Evolutionary conservation across 306 rosid genomes (phyloP), one percentile per base, ranked within the genome.

Genomic region (Lablab purpureus): DNA sequence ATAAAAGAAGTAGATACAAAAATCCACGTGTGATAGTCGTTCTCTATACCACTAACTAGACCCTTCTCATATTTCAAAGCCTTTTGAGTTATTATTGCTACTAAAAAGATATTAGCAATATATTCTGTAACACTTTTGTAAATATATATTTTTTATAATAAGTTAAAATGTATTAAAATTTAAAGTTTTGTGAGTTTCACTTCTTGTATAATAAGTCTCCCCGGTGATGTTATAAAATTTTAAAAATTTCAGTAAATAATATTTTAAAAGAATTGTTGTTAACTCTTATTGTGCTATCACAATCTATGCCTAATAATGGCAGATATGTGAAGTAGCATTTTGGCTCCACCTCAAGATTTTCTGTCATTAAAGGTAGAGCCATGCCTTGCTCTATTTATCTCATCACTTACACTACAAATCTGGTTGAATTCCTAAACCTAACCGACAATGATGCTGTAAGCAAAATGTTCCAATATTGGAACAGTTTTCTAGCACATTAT

Each of bases 301-400:
- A 28, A 21, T 74, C 37, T 74, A 27, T 46, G 46, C 76, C 76
- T 67, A 74, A 67, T 81, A 74, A 74, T 74, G 70, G 63, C 37
- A 80, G 66, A 73, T 2, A 65, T 54, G 36, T 81, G 32, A 65
- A 63, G 66, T 40, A 37, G 5, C 14, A 54, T 50, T 65, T 72
- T 64, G 59, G 40, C 84, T 37, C 23, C 73, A 80, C 49, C 15
- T 52, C 14, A 46, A 70, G 10, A 62, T 80, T 80, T 51, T 51
- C 43, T n/a, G 27, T n/a, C 50, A 73, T 50, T 23, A 43, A 65
- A 55, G 52, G 1, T 17, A 66, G 19, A 46, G 34, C 37, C 56
- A 67, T 10, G 21, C 7, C 74, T 22, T 41, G 41, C 68, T 77
- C 23, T 40, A 25, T 54, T 77, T 34, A 66, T 55, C 51, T 51